Evolutionary conservation across 2,329 filamentous ascomycete genomes (phyloP).

Genomic region (Cryphonectria radicalis): DNA sequence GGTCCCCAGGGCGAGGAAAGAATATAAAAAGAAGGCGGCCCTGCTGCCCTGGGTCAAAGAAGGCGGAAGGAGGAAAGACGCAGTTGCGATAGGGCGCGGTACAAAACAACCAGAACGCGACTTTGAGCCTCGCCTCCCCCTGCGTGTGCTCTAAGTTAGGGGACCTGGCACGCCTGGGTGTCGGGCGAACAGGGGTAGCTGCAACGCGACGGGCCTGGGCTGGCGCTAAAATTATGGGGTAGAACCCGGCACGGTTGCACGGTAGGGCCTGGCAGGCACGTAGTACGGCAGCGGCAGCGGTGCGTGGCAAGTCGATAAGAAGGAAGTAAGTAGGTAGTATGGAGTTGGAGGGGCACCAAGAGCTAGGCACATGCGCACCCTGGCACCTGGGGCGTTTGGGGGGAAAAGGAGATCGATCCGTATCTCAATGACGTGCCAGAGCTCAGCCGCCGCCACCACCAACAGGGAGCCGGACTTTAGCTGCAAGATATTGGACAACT

Average conservation of each 20-base stretch:
- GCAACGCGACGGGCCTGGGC: slow-evolving; percentile 1
- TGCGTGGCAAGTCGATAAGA: background rate
- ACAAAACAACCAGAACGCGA: slow-evolving; percentile 15
- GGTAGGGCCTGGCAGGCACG: background rate
- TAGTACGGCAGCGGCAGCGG: background rate
- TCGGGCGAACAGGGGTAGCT: slow-evolving; percentile 21
- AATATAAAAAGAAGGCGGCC: background rate
- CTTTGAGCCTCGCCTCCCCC: background rate
- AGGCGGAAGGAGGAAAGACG: no score
- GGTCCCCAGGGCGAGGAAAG: background rate
- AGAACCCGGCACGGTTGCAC: background rate
- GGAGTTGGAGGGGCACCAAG: background rate
- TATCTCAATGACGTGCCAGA: slow-evolving; percentile 1
- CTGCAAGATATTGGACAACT: slow-evolving; percentile 27
- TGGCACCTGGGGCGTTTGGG: background rate
- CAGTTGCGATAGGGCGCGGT: slow-evolving; percentile 13
- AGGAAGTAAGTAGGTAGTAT: background rate
- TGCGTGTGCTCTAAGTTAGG: slow-evolving; percentile 5
- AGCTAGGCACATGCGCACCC: background rate
- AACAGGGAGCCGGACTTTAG: slow-evolving; percentile 28
- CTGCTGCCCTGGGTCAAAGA: background rate
- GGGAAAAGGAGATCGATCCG: background rate
- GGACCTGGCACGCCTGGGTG: background rate
- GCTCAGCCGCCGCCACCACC: background rate
- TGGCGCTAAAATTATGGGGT: slow-evolving; percentile 8